phyloP scores from a whole-genome alignment of 495 filamentous ascomycete genomes.

The Letharia lupina region DNA sequence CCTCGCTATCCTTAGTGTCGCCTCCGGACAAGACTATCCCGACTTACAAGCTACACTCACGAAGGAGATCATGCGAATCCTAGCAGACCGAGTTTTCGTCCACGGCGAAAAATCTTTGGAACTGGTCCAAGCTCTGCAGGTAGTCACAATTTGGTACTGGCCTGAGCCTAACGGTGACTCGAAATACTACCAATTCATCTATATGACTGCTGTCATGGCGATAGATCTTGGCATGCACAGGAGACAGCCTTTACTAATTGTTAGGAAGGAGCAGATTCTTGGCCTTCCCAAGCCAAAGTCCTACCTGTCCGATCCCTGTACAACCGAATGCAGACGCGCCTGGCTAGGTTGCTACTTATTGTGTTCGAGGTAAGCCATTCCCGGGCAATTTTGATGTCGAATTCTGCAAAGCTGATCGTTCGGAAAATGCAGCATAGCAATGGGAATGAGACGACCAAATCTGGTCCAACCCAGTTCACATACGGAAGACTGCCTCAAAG shows the following conservation, averaged over 20 bases:
- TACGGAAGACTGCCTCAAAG: constrained; percentile 74
- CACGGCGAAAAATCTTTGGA: constrained; percentile 79
- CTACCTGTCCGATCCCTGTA: constrained; percentile 49
- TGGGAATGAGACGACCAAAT: constrained; percentile 73
- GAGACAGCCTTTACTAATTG: constrained; percentile 19
- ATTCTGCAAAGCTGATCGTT: constrained; percentile 45
- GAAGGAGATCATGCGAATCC: constrained; percentile 60
- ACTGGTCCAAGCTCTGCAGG: constrained; percentile 69
- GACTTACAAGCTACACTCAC: constrained; percentile 52
- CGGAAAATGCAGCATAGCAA: constrained; percentile 56
- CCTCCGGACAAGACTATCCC: constrained; percentile 54
- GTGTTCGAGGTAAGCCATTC: constrained; percentile 42
- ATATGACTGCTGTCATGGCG: constrained; percentile 75
- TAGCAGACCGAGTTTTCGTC: constrained; percentile 67
- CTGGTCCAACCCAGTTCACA: constrained; percentile 74
- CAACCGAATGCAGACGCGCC: constrained; percentile 63
- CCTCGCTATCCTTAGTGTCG: constrained; percentile 63
- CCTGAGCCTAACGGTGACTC: constrained; percentile 77
- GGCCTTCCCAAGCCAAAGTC: constrained; percentile 33
- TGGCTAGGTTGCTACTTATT: constrained; percentile 81
- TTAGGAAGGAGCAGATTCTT: constrained; percentile 27
- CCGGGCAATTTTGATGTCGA: not conserved
- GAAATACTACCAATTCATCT: constrained; percentile 83
- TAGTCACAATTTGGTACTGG: constrained; percentile 71
- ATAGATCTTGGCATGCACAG: constrained; percentile 79